These are phyloP conservation scores for Penicillium fuscoglaucum DNA, from an alignment of 2,329 filamentous ascomycete species.

Conservation along the genomic window DNA sequence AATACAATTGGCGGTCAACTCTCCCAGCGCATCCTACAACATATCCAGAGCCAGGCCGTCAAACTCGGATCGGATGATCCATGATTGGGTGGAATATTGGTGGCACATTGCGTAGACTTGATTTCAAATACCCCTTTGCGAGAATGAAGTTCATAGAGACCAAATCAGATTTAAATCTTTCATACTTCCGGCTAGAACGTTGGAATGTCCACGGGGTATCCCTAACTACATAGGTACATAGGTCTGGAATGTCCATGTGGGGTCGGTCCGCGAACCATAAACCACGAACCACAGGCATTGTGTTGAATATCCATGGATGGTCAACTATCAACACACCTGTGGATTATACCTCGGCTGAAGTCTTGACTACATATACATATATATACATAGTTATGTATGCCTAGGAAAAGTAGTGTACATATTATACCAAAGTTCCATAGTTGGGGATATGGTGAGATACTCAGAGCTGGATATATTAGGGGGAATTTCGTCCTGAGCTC, in stretches of 20 bases:
- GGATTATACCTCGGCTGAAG: not conserved
- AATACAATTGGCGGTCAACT: not conserved
- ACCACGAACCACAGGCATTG: not conserved
- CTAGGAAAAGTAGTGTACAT: no score
- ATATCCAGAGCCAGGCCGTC: not conserved
- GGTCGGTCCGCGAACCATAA: not conserved
- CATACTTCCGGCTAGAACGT: no score
- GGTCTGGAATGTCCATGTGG: not conserved
- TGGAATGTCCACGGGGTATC: no score
- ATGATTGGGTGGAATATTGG: not conserved
- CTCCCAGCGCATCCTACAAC: constrained; percentile 1
- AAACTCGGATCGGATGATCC: not conserved
- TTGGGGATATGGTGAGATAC: not conserved
- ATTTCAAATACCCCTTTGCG: not conserved
- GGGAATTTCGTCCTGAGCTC: not conserved
- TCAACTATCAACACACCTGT: not conserved
- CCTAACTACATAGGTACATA: no score
- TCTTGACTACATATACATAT: no score
- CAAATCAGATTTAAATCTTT: no score
- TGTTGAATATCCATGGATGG: not conserved
- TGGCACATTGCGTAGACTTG: not conserved
- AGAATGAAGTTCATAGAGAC: not conserved
- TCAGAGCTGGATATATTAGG: not conserved
- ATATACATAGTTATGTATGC: no score
- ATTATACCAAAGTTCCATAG: not conserved